Conservation (phyloP, 2,329 filamentous ascomycete genomes). For the Aureobasidium sp. region DNA sequence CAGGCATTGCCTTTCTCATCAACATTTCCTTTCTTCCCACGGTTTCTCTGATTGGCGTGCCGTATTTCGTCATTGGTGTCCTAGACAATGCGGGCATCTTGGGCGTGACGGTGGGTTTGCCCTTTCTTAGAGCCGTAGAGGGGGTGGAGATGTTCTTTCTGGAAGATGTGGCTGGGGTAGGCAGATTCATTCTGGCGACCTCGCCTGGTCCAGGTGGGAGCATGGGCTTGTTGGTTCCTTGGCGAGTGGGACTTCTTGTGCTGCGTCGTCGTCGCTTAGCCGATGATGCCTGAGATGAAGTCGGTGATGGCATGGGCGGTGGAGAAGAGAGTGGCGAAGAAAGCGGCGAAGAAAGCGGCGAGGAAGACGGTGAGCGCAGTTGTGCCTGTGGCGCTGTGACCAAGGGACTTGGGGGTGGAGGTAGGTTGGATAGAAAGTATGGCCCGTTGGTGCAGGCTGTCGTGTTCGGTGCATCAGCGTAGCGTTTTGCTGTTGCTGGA, state of each 20-base stretch:
- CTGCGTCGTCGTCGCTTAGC: background rate
- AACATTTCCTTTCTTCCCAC: background rate
- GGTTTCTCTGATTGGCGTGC: background rate
- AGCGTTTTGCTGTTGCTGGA: background rate
- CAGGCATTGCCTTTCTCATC: background rate
- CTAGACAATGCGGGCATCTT: background rate
- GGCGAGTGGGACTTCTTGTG: background rate
- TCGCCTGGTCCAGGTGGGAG: background rate
- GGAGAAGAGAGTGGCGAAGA: background rate
- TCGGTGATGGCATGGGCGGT: background rate
- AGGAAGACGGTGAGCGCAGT: background rate
- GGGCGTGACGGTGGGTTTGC: background rate
- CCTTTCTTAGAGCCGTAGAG: background rate
- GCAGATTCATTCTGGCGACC: background rate
- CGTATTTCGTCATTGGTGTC: background rate
- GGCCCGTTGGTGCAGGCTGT: background rate
- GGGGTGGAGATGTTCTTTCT: background rate
- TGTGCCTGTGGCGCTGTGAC: background rate
- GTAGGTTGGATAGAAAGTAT: conserved; percentile 1
- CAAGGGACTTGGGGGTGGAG: background rate
- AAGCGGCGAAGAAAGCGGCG: background rate
- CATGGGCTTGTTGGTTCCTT: background rate
- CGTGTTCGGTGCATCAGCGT: background rate
- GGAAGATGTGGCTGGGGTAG: background rate
- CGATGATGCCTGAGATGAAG: background rate